phyloP scores from a whole-genome alignment of 441 rosid species.

The Eutrema salsugineum region DNA sequence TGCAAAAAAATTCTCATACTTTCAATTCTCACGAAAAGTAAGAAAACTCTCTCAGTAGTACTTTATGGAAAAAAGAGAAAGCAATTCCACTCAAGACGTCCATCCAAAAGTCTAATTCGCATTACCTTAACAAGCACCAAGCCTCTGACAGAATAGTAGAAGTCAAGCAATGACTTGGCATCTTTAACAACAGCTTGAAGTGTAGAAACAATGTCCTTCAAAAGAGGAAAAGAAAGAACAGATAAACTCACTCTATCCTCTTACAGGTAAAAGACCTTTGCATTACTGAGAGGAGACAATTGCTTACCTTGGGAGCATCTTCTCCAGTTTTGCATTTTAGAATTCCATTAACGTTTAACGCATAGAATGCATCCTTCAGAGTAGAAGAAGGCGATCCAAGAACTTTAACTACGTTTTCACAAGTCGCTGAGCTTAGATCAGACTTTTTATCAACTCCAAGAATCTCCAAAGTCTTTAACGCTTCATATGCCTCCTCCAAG shows the following conservation, averaged over 20 bases:
- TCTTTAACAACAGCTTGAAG: constrained; percentile 57
- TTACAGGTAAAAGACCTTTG: background rate
- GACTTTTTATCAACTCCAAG: constrained; percentile 63
- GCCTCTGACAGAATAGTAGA: constrained; percentile 66
- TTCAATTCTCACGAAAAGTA: background rate
- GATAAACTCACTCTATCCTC: background rate
- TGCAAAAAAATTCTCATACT: background rate
- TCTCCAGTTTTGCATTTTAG: constrained; percentile 52
- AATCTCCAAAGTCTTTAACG: constrained; percentile 69
- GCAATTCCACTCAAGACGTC: background rate
- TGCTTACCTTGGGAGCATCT: constrained; percentile 54
- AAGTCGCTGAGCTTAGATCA: constrained; percentile 45
- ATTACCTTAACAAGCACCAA: constrained; percentile 79
- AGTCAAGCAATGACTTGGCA: constrained; percentile 76
- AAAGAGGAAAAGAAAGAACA: constrained; percentile 7
- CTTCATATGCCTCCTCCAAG: constrained; percentile 76
- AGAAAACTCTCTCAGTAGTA: background rate
- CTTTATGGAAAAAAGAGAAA: background rate
- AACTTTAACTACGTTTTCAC: constrained; percentile 47
- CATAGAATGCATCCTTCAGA: constrained; percentile 60
- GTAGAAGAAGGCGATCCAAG: constrained; percentile 58
- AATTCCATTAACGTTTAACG: constrained; percentile 65
- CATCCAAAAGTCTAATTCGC: background rate
- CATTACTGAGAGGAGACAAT: background rate
- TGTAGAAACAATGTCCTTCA: constrained; percentile 55